Evolutionary conservation across 352 stramenopile species (phyloP).

Genomic region (Saprolegnia parasitica): DNA sequence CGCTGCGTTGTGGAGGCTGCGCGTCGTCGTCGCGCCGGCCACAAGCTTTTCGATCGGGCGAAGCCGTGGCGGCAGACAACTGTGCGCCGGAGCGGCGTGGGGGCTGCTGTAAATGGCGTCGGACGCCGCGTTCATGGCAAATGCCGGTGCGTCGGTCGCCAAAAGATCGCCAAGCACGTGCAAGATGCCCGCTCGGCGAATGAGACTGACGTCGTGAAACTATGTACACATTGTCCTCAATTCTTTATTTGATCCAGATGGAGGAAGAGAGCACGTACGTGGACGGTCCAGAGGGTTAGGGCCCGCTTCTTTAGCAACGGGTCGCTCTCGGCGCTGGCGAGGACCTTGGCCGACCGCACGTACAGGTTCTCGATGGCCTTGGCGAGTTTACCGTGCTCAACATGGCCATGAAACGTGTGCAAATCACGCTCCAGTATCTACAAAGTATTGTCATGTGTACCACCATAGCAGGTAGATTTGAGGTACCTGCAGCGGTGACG

Average conservation of each 20-base stretch:
- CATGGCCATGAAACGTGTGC: constrained; percentile 12
- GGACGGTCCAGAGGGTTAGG: constrained; percentile 39
- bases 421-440: constrained; percentile 23
- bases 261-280: constrained; percentile 9
- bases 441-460: neutral
- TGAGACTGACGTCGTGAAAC: constrained; percentile 6
- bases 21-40: neutral
- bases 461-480: neutral
- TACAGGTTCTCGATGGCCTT: constrained; percentile 54
- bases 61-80: constrained; percentile 7
- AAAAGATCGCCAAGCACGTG: constrained; percentile 16
- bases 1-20: constrained; percentile 8
- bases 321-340: constrained; percentile 40
- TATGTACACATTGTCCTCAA: neutral
- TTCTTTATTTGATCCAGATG: neutral
- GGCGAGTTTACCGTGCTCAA: neutral
- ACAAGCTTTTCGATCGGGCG: constrained; percentile 25
- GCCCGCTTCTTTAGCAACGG: constrained; percentile 43
- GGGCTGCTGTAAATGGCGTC: constrained; percentile 17
- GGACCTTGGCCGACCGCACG: constrained; percentile 40
- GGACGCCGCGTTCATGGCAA: neutral
- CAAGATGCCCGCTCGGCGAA: constrained; percentile 15
- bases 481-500: constrained; percentile 14
- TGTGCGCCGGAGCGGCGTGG: constrained; percentile 4
- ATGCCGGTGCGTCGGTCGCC: neutral